These are phyloP conservation scores for Psilocybe cubensis DNA, from an alignment of 768 basidiomycete species.

Conservation along the genomic window DNA sequence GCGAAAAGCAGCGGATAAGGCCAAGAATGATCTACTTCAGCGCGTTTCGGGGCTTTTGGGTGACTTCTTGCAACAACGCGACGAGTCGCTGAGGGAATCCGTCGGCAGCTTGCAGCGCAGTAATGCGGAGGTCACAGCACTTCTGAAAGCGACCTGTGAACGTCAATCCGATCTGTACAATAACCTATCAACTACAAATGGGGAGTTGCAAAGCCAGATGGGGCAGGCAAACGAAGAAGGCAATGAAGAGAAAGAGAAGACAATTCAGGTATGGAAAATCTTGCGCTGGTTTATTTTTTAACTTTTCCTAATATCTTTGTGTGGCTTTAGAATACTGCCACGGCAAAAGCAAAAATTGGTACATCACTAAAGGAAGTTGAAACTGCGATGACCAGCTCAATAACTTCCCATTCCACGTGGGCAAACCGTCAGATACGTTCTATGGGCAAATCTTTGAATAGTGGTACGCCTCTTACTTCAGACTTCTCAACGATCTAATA, in stretches of 20 bases:
- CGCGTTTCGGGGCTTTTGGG: slow-evolving; percentile 74
- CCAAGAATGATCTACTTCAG: slow-evolving; percentile 75
- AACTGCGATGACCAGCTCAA: slow-evolving; percentile 45
- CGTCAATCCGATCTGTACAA: slow-evolving; percentile 53
- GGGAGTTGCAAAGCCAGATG: slow-evolving; percentile 41
- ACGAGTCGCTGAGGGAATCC: slow-evolving; percentile 63
- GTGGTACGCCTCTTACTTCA: slow-evolving; percentile 16
- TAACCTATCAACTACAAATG: slow-evolving; percentile 42
- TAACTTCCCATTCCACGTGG: slow-evolving; percentile 53
- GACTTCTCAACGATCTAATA: background rate
- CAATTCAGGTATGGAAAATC: slow-evolving; percentile 53
- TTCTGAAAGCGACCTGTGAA: slow-evolving; percentile 48
- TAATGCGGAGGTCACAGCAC: slow-evolving; percentile 58
- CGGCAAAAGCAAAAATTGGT: slow-evolving; percentile 42
- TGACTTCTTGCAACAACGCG: slow-evolving; percentile 70
- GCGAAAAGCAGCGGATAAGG: slow-evolving; percentile 63
- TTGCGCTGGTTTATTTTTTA: too few species aligned
- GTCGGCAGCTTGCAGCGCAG: slow-evolving; percentile 55
- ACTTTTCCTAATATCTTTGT: background rate
- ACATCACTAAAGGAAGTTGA: slow-evolving; percentile 50
- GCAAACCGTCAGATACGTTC: slow-evolving; percentile 51
- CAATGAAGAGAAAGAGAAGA: slow-evolving; percentile 59
- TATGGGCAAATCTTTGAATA: slow-evolving; percentile 25
- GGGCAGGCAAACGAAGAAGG: slow-evolving; percentile 52
- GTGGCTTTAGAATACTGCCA: slow-evolving; percentile 43